These are phyloP conservation scores for Paecilomyces sp. DNA, from an alignment of 2,329 filamentous ascomycete species.

Conservation along the genomic window DNA sequence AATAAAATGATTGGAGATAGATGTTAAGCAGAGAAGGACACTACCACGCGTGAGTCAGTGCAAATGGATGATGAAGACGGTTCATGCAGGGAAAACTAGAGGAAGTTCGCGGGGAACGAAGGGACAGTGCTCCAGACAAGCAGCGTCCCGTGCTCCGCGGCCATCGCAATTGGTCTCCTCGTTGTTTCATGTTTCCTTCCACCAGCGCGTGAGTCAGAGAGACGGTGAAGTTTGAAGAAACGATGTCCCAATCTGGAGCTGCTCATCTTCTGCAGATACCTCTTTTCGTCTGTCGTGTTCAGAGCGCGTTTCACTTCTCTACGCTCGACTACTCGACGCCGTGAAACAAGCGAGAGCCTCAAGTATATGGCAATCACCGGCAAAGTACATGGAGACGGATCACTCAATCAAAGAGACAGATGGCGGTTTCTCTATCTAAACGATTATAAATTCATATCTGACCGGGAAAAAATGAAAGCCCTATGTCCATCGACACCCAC, in stretches of 20 bases:
- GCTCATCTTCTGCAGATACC: not conserved
- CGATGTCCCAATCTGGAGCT: not conserved
- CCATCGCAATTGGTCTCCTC: not conserved
- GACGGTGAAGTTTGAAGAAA: not conserved
- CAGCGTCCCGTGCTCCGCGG: not conserved
- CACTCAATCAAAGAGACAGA: not conserved
- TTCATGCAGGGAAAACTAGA: not conserved
- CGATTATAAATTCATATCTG: not conserved
- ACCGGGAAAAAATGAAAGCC: not conserved
- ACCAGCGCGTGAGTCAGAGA: not conserved
- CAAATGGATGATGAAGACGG: not conserved
- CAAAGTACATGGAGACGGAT: not conserved
- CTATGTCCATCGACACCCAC: not conserved
- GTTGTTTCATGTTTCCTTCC: not conserved
- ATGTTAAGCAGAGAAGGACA: not conserved
- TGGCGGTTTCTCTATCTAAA: not conserved
- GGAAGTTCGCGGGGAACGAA: not conserved
- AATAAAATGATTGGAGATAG: constrained; percentile 1
- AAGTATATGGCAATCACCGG: not conserved
- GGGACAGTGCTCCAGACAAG: not conserved
- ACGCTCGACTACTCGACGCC: not conserved
- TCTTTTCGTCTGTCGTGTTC: not conserved
- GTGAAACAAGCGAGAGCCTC: not conserved
- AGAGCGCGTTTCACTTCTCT: not conserved
- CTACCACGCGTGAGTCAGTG: constrained; percentile 4